Evolutionary conservation across 345 rosid species (phyloP).

Genomic region (Corymbia maculata): DNA sequence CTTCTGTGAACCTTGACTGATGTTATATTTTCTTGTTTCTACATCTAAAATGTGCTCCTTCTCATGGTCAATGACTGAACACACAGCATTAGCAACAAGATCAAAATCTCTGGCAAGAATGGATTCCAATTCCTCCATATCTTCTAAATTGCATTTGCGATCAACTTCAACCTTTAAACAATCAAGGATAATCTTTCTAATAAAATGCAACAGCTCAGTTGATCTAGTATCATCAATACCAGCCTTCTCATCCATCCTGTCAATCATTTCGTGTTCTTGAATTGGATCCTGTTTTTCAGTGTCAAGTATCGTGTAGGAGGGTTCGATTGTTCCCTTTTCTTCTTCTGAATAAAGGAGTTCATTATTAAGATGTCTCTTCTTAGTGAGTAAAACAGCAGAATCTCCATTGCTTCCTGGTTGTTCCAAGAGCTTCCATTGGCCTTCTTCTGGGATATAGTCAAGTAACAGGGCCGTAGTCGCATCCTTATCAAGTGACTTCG

Average conservation of each 20-base stretch:
- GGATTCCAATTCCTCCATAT: slow-evolving; percentile 43
- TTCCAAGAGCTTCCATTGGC: slow-evolving; percentile 82
- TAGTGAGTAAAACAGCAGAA: slow-evolving; percentile 15
- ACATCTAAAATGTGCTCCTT: slow-evolving; percentile 23
- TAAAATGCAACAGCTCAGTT: slow-evolving; percentile 41
- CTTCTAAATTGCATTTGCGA: slow-evolving; percentile 52
- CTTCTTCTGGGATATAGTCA: slow-evolving; percentile 89
- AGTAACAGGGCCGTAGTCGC: slow-evolving; percentile 66
- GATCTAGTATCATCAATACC: slow-evolving; percentile 14
- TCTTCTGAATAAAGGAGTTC: slow-evolving; percentile 11
- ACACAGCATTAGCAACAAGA: slow-evolving; percentile 57
- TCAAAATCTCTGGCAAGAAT: slow-evolving; percentile 54
- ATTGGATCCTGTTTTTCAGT: slow-evolving; percentile 31
- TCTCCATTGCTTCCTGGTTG: slow-evolving; percentile 34
- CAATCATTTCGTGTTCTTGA: slow-evolving; percentile 15
- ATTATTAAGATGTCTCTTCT: slow-evolving; percentile 12
- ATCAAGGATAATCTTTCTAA: slow-evolving; percentile 50
- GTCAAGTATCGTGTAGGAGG: slow-evolving; percentile 57
- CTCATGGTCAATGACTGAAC: slow-evolving; percentile 34
- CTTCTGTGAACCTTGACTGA: slow-evolving; percentile 23
- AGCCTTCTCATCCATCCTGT: slow-evolving; percentile 11
- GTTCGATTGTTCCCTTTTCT: slow-evolving; percentile 43
- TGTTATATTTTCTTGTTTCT: slow-evolving; percentile 13
- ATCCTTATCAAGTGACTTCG: slow-evolving; percentile 55
- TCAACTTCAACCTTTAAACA: slow-evolving; percentile 66